phyloP scores from a whole-genome alignment of 306 rosid genomes.

The Prunus armeniaca region DNA sequence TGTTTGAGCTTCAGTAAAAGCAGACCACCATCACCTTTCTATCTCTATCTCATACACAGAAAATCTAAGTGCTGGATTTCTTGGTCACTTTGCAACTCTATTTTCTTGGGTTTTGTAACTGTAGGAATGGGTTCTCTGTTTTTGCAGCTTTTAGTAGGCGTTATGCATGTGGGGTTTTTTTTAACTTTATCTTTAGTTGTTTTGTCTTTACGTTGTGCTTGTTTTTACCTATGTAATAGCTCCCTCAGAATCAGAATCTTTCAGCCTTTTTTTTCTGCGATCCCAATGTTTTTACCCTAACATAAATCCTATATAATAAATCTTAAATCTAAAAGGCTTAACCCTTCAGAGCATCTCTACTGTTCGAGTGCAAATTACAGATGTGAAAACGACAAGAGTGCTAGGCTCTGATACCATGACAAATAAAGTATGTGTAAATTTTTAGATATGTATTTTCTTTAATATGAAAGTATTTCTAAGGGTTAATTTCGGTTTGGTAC shows the following conservation, averaged over 20 bases:
- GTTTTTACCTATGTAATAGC: constrained; percentile 16
- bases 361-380: too few species aligned
- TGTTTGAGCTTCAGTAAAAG: constrained; percentile 20
- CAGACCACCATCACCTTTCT: neutral
- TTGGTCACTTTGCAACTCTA: constrained; percentile 10
- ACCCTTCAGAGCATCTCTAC: too few species aligned
- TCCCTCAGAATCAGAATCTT: constrained; percentile 31
- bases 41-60: neutral
- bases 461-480: too few species aligned
- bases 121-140: constrained; percentile 7
- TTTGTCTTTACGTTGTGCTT: constrained; percentile 20
- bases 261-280: neutral
- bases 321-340: too few species aligned
- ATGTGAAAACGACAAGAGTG: too few species aligned
- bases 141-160: constrained; percentile 15
- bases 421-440: too few species aligned
- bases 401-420: too few species aligned
- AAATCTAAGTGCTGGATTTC: constrained; percentile 16
- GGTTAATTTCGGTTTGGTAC: too few species aligned
- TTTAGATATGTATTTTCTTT: too few species aligned
- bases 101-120: constrained; percentile 7
- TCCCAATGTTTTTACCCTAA: too few species aligned
- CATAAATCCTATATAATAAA: too few species aligned
- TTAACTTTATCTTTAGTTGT: neutral
- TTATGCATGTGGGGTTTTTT: constrained; percentile 9